These are phyloP conservation scores for Panicum miliaceum DNA, from an alignment of 176 grass and related monocot genomes.

Conservation along the genomic window DNA sequence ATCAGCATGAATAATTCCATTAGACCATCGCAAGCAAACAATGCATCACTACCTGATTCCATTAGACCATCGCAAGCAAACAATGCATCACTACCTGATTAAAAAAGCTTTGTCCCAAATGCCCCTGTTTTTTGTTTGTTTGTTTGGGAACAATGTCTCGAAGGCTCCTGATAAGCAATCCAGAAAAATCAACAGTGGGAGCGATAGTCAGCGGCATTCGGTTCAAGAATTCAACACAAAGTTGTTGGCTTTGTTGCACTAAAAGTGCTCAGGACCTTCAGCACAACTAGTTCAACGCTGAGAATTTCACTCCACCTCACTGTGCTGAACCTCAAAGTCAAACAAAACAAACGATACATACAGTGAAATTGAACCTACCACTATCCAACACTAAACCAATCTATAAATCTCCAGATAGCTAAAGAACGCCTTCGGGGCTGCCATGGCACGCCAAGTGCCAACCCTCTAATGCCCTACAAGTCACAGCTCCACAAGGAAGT, in stretches of 20 bases:
- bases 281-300: background rate
- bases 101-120: too few species aligned
- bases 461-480: background rate
- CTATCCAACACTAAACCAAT: background rate
- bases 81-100: too few species aligned
- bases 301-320: background rate
- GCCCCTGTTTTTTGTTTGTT: too few species aligned
- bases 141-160: too few species aligned
- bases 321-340: background rate
- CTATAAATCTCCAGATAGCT: constrained; percentile 21
- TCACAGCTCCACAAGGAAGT: background rate
- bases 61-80: too few species aligned
- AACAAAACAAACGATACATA: constrained; percentile 34
- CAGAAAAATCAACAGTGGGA: background rate
- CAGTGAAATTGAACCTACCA: constrained; percentile 23
- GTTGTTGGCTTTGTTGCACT: background rate
- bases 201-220: background rate
- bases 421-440: background rate
- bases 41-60: too few species aligned
- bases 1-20: background rate
- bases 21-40: too few species aligned
- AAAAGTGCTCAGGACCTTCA: background rate
- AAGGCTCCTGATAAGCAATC: background rate
- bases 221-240: background rate
- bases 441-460: background rate